These are phyloP conservation scores for Dichotomopilus funicola DNA, from an alignment of 2,329 filamentous ascomycete genomes.

Conservation along the genomic window DNA sequence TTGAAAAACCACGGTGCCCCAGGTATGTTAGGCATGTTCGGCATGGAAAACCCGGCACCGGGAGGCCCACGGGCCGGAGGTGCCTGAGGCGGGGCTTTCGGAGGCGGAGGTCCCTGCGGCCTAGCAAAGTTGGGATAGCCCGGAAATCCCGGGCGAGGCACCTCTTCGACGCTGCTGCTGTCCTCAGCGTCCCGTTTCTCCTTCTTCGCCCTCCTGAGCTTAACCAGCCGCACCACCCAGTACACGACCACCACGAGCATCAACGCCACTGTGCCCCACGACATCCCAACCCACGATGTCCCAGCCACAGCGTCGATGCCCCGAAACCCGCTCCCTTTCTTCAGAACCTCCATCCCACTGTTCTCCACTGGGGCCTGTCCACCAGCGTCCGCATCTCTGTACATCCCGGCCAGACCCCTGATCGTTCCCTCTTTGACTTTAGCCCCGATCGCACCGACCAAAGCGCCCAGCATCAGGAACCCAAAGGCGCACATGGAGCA, in stretches of 20 bases:
- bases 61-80: no score
- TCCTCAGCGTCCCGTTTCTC: background rate
- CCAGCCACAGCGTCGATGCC: constrained; percentile 14
- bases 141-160: no score
- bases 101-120: no score
- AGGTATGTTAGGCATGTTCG: no score
- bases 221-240: constrained; percentile 6
- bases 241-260: constrained; percentile 12
- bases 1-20: no score
- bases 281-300: constrained; percentile 8
- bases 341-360: background rate
- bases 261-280: constrained; percentile 13
- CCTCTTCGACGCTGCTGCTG: no score
- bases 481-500: background rate
- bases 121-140: no score
- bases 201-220: background rate
- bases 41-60: no score
- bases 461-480: constrained; percentile 8
- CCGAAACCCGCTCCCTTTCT: background rate
- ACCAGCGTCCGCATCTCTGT: background rate
- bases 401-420: constrained; percentile 7
- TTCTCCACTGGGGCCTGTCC: no score
- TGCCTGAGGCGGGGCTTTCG: no score
- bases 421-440: constrained; percentile 5
- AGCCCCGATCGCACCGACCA: constrained; percentile 10